A percentile compares a stretch with the other conserved stretches of the same genome.
Conservation (phyloP, 164 flowering plant genomes). For the Cinnamomum chago region DNA sequence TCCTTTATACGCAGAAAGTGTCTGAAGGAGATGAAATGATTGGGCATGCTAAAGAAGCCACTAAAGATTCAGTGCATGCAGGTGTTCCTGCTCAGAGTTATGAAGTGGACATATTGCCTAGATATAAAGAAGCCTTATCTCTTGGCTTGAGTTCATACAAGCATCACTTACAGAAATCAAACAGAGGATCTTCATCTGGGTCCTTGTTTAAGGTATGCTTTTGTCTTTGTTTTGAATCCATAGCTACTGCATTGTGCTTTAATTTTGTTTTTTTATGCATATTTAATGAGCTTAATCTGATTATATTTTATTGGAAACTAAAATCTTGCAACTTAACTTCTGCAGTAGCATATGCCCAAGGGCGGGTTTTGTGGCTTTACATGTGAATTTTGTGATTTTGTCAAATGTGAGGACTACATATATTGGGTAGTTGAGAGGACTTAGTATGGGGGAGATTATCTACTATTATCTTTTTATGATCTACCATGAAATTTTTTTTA, state of each 20-base stretch:
- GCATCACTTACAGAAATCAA: conserved; percentile 21
- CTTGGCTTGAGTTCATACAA: conserved; percentile 22
- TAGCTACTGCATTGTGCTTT: neutral
- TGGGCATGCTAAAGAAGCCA: conserved; percentile 1
- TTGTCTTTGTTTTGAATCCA: neutral
- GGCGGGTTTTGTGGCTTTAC: too few relatives aligned
- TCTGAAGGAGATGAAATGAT: conserved; percentile 13
- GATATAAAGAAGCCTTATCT: conserved; percentile 30
- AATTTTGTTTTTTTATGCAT: neutral
- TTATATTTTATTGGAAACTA: neutral
- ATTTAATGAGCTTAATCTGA: neutral
- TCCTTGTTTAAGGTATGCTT: conserved; percentile 20
- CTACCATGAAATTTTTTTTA: too few relatives aligned
- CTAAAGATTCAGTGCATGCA: conserved; percentile 1
- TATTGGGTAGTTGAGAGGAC: too few relatives aligned
- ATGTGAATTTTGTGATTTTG: too few relatives aligned
- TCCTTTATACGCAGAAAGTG: conserved; percentile 14
- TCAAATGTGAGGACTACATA: too few relatives aligned
- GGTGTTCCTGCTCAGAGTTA: conserved; percentile 30
- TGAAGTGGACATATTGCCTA: conserved; percentile 26
- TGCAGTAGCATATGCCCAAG: too few relatives aligned
- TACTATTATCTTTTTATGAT: too few relatives aligned
- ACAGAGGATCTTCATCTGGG: conserved; percentile 7
- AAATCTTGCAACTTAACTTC: too few relatives aligned
- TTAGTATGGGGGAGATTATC: too few relatives aligned